A percentile compares a stretch with the other conserved stretches of the same genome.
Evolutionary conservation across 768 basidiomycete species (phyloP).

Genomic region (Gloeophyllum trabeum): DNA sequence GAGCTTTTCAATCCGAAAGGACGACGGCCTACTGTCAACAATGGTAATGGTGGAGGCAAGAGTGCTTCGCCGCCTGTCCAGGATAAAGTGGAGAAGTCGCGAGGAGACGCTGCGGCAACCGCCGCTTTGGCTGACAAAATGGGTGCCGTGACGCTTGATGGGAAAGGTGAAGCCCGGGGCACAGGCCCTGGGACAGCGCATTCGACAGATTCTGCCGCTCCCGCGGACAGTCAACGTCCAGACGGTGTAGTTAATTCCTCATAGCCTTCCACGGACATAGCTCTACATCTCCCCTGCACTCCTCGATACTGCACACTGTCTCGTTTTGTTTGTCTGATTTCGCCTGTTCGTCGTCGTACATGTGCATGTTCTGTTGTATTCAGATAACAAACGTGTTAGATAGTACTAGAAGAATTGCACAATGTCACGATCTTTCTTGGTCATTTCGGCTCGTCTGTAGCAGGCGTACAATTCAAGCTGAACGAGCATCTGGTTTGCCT

Average conservation of each 20-base stretch:
- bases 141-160: not conserved
- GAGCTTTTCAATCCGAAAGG: conserved; percentile 27
- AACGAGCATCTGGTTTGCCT: no score
- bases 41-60: not conserved
- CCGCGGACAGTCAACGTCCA: no score
- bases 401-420: not conserved
- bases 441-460: no score
- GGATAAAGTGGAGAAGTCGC: not conserved
- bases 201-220: no score
- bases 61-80: not conserved
- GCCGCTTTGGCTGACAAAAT: not conserved
- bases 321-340: not conserved
- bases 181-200: no score
- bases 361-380: not conserved
- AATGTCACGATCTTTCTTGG: not conserved
- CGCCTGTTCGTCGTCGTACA: not conserved
- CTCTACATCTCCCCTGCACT: not conserved
- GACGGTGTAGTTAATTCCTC: no score
- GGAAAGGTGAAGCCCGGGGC: not conserved
- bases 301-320: not conserved
- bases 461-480: no score
- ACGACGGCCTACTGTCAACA: conserved; percentile 2
- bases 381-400: not conserved
- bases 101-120: not conserved
- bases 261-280: no score